These are phyloP conservation scores for Saccharomyces pastorianus DNA, from an alignment of 1,139 yeast genomes.

Conservation along the genomic window DNA sequence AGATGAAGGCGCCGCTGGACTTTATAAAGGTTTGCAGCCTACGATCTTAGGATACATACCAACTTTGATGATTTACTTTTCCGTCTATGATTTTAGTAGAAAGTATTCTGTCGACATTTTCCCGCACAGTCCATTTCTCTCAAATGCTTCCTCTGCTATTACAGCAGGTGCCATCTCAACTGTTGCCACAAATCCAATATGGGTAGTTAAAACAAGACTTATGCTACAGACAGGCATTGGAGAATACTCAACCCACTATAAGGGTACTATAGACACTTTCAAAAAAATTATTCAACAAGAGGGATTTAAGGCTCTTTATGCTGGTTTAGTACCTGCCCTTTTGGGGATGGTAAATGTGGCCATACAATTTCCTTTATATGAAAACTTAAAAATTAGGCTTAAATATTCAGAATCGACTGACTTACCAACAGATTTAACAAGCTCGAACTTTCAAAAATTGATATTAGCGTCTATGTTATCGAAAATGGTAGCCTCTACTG, in stretches of 20 bases:
- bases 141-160: conserved; percentile 73
- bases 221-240: conserved; percentile 63
- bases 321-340: conserved; percentile 84
- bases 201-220: conserved; percentile 52
- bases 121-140: conserved; percentile 41
- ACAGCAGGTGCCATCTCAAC: conserved; percentile 87
- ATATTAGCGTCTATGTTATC: conserved; percentile 71
- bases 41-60: conserved; percentile 91
- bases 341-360: conserved; percentile 92
- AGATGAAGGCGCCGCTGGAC: conserved; percentile 77
- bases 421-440: conserved; percentile 9
- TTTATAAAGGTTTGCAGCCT: conserved; percentile 87
- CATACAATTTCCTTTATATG: conserved; percentile 95
- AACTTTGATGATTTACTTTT: conserved; percentile 93
- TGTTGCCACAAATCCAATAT: conserved; percentile 53
- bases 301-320: conserved; percentile 76
- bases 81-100: conserved; percentile 78
- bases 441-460: conserved; percentile 38
- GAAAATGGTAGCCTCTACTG: conserved; percentile 80
- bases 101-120: conserved; percentile 36
- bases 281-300: conserved; percentile 67
- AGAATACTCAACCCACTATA: conserved; percentile 41
- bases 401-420: conserved; percentile 16
- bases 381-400: conserved; percentile 55
- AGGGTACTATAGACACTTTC: conserved; percentile 79